These are phyloP conservation scores for Hypholoma sublateritium DNA, from an alignment of 768 basidiomycete species.

Conservation along the genomic window DNA sequence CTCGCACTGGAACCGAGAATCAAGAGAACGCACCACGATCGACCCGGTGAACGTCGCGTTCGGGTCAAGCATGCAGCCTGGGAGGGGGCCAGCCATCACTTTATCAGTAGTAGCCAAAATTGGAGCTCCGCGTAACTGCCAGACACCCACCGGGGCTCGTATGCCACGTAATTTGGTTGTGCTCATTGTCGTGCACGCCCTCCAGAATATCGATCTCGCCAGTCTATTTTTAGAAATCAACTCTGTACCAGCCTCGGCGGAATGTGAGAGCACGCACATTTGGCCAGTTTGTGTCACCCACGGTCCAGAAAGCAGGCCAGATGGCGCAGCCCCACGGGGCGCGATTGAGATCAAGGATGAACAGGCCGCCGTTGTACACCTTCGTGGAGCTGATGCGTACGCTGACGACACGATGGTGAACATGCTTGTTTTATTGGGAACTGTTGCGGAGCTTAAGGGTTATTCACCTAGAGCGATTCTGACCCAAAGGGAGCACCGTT, in stretches of 20 bases:
- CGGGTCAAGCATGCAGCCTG: slow-evolving; percentile 24
- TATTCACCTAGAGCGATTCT: slow-evolving; percentile 59
- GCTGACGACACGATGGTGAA: slow-evolving; percentile 39
- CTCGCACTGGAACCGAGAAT: not conserved
- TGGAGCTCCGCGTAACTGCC: too few species aligned
- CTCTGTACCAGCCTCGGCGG: not conserved
- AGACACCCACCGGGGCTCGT: slow-evolving; percentile 32
- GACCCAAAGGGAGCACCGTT: slow-evolving; percentile 51
- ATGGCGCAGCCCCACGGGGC: slow-evolving; percentile 90
- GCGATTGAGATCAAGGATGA: slow-evolving; percentile 80
- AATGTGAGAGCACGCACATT: slow-evolving; percentile 38
- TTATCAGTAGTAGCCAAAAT: not conserved
- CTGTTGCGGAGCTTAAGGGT: slow-evolving; percentile 41
- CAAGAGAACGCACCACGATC: slow-evolving; percentile 13
- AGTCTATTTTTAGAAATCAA: slow-evolving; percentile 34
- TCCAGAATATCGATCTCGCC: slow-evolving; percentile 87
- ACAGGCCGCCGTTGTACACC: slow-evolving; percentile 74
- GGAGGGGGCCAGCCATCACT: too few species aligned
- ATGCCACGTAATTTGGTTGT: slow-evolving; percentile 85
- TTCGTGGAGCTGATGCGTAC: slow-evolving; percentile 74
- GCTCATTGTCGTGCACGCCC: slow-evolving; percentile 81
- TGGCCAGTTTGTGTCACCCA: slow-evolving; percentile 65
- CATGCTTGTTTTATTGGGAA: not conserved
- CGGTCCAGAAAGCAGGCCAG: slow-evolving; percentile 85
- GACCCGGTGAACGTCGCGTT: slow-evolving; percentile 24